Base-by-base conservation (phyloP, 768 basidiomycete genomes). In the Tylopilus felleus region DNA sequence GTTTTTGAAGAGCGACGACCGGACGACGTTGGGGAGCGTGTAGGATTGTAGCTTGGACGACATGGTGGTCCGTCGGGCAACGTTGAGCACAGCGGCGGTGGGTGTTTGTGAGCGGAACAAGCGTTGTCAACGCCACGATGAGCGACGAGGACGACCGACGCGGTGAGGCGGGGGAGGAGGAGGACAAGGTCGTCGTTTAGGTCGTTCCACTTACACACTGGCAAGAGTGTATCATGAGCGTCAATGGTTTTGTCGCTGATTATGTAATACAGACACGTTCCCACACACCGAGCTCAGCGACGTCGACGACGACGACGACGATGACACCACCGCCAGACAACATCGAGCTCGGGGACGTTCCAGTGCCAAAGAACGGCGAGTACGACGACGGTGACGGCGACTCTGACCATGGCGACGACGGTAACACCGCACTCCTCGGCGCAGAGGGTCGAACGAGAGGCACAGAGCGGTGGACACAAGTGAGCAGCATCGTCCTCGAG, bases 401-500 rank as follows among this genome's bases (percentile, higher is more conserved):
- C 40, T 29, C 29, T 6, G 29, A 29, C 29, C 29, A 19, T 19
- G 42, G 16, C 41, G 75, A 74, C 29, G 77, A 77, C 5, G 80
- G 75, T 1, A 72, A 64, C 31, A 66, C 65, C 22, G 80, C 80
- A 3, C 69, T 88, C 5, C 70, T 87, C 3, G 71, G 67, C 19
- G 59, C 71, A 40, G 64, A 62, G 29, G 61, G 60, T 25, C 63
- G 69, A 39, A 63, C 63, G 8, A 65, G 65, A n/a, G 67, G 62
- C 8, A 62, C 53, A 2, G 66, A 68, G 47, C 65, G 61, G 43
- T 88, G 86, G 86, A 64, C 71, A 1, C 84, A 84, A 62, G 74
- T 82, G 10, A 75, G 75, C 59, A 68, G 77, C 35, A 88, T 91
- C 47, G 83, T 90, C 38, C 66, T 87, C 22, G 88, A 92, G 80